Evolutionary conservation across 139 green algal species (phyloP).

Genomic region (Desmodesmus armatus): DNA sequence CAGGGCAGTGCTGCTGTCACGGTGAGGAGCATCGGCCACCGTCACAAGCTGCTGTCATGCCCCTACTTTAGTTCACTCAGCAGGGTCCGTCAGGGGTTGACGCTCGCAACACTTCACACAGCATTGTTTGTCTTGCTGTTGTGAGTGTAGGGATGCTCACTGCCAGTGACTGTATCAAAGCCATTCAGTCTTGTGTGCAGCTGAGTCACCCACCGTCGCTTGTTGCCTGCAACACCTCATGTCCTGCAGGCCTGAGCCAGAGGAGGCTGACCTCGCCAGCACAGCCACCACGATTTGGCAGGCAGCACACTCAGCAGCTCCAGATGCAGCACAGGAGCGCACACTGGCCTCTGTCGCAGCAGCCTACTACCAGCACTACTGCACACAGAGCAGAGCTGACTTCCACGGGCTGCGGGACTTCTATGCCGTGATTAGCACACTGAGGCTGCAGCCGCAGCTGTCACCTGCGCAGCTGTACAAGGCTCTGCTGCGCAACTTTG

Average conservation of each 20-base stretch:
- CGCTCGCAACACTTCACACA: no score
- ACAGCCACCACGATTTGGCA: constrained; percentile 46
- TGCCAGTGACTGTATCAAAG: no score
- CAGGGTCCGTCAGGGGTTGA: no score
- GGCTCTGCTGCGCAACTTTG: constrained; percentile 31
- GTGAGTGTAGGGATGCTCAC: no score
- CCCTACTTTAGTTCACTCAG: no score
- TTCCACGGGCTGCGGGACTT: constrained; percentile 44
- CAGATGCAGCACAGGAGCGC: background rate
- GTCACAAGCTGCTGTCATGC: no score
- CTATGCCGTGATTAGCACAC: constrained; percentile 23
- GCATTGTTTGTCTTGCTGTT: no score
- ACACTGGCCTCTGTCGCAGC: constrained; percentile 2
- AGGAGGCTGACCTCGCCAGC: constrained; percentile 21
- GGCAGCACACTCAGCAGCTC: background rate
- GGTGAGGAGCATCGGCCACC: no score
- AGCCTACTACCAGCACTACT: constrained; percentile 46
- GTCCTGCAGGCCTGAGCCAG: constrained; percentile 45
- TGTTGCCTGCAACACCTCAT: background rate
- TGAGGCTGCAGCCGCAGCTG: constrained; percentile 37
- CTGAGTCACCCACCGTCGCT: background rate
- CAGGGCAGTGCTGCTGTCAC: constrained; percentile 50
- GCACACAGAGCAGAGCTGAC: constrained; percentile 11
- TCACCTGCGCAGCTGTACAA: constrained; percentile 17
- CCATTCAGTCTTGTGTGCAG: no score